Evolutionary conservation across 805 yeast genomes (phyloP).

Genomic region (Metschnikowia sp.): DNA sequence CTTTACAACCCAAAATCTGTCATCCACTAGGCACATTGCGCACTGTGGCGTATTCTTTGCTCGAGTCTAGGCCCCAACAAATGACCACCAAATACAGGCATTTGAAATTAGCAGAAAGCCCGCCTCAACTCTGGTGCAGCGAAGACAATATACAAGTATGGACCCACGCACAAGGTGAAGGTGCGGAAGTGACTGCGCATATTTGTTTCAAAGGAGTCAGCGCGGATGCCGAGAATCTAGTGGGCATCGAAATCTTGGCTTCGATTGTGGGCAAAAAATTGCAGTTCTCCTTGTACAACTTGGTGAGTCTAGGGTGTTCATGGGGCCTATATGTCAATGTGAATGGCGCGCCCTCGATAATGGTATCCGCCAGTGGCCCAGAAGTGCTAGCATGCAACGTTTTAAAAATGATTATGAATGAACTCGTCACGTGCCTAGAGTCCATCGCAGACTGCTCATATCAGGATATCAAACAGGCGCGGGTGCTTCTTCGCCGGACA

Average conservation of each 20-base stretch:
- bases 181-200: constrained; percentile 21
- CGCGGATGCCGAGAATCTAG: constrained; percentile 36
- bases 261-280: constrained; percentile 45
- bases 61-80: neutral
- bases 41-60: neutral
- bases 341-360: constrained; percentile 52
- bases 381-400: constrained; percentile 34
- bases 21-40: constrained; percentile 1
- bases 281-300: constrained; percentile 45
- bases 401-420: constrained; percentile 29
- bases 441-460: constrained; percentile 17
- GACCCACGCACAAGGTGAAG: constrained; percentile 2
- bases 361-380: constrained; percentile 56
- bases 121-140: constrained; percentile 2
- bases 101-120: neutral
- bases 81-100: constrained; percentile 2
- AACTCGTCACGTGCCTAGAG: constrained; percentile 22
- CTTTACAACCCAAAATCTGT: neutral
- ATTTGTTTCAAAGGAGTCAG: constrained; percentile 40
- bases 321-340: constrained; percentile 56
- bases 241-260: constrained; percentile 52
- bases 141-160: constrained; percentile 8
- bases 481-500: constrained; percentile 45
- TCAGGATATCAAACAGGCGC: constrained; percentile 40
- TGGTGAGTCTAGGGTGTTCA: constrained; percentile 51